Evolutionary conservation across 2,329 filamentous ascomycete species (phyloP).

Genomic region (Exophiala viscosa): DNA sequence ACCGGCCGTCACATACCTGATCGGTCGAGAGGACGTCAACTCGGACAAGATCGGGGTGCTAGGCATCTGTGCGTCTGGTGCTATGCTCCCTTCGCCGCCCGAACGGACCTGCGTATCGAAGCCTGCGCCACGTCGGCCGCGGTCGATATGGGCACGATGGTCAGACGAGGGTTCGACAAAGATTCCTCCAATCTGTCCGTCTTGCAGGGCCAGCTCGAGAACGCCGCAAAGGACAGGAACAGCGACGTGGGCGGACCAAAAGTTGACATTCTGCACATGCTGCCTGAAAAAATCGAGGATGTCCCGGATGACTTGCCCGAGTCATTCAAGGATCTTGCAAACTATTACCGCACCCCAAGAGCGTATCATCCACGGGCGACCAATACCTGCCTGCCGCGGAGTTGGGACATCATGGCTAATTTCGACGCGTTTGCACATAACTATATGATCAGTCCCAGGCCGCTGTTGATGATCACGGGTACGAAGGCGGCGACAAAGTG

Average conservation of each 20-base stretch:
- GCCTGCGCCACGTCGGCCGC: conserved; percentile 35
- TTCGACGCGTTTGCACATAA: conserved; percentile 26
- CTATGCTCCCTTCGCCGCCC: conserved; percentile 36
- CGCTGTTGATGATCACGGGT: conserved; percentile 31
- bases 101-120: conserved; percentile 39
- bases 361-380: conserved; percentile 22
- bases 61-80: conserved; percentile 40
- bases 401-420: conserved; percentile 26
- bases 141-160: conserved; percentile 33
- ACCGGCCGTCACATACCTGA: conserved; percentile 35
- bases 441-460: conserved; percentile 28
- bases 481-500: conserved; percentile 27
- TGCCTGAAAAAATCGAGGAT: conserved; percentile 11
- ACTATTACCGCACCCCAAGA: conserved; percentile 28
- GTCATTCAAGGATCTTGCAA: conserved; percentile 20
- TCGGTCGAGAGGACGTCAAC: conserved; percentile 30
- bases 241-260: conserved; percentile 8
- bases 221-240: conserved; percentile 3
- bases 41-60: conserved; percentile 37
- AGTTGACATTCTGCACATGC: conserved; percentile 14
- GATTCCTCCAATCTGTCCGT: conserved; percentile 9
- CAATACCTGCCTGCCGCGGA: conserved; percentile 16
- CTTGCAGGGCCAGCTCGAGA: conserved; percentile 8
- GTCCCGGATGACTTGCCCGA: conserved; percentile 1
- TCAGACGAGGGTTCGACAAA: conserved; percentile 28